Evolutionary conservation across 805 yeast species (phyloP), one percentile per base, ranked within the genome.

Genomic region (Tetrapisispora namnaoensis): DNA sequence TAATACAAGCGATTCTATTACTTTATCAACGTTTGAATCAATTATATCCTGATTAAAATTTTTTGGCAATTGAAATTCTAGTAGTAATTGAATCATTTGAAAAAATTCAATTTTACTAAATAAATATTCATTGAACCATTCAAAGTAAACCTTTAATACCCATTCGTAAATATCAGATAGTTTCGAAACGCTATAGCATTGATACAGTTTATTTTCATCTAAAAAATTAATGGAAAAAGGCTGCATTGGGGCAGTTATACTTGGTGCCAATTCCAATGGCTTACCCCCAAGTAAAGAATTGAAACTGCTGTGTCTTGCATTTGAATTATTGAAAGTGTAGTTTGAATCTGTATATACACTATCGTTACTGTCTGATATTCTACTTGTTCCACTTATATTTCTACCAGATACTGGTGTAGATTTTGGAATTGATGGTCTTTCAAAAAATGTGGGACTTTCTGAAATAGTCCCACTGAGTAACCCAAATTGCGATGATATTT

Each of bases 211-310:
- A n/a, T 67, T 64, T 20, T 71, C 71, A 16, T 69, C 70, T 36
- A 81, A 60, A 0, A 73, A 63, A 13, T 75, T 70, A 0, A 83
- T 73, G 3, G 77, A 63, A 52, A 80, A 81, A 2, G 84, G 84
- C 9, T 80, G 67, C 42, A 74, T 70, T 0, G 86, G 86, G 18
- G 78, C 60, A 3, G 67, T 65, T 18, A 65, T 59, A 48, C 68
- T 66, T 1, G 69, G 67, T 22, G 58, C 64, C 18, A 59, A 48
- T 13, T 62, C 61, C 28, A 63, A 51, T 7, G 68, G 70, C 37
- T 57, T 62, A 22, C 61, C 65, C 21, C 69, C 69, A 11, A 58
- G 43, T 8, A 65, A 43, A 1, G 67, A 63, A 43, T 60, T 63
- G 41, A 59, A 64, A 47, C 68, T 65, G 20, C 64, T 59, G 22